Percentiles rank a stretch among this genome's conserved stretches.
These are phyloP conservation scores for Fusarium sp. DNA, from an alignment of 2,329 filamentous ascomycete genomes.

Conservation along the genomic window DNA sequence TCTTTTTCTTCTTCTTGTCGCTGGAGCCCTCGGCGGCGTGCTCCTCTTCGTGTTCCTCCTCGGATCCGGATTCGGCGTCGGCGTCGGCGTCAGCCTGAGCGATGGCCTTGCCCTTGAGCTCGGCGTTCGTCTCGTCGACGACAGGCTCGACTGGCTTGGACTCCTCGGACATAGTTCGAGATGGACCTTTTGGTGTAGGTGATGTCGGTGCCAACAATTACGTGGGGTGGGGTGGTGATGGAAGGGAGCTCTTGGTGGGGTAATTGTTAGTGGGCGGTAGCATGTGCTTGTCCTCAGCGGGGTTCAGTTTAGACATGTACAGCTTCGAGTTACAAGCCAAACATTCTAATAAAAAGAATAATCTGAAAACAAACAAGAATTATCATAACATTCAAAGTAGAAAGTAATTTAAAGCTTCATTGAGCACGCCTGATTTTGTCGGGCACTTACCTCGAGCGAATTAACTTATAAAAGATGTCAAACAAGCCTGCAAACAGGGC, in stretches of 20 bases:
- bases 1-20: conserved; percentile 68
- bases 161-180: conserved; percentile 66
- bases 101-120: conserved; percentile 64
- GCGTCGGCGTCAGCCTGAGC: conserved; percentile 57
- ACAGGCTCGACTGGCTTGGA: conserved; percentile 73
- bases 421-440: neutral
- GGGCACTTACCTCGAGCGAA: neutral
- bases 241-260: conserved; percentile 48
- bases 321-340: neutral
- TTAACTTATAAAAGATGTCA: neutral
- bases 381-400: no score
- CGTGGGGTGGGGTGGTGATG: conserved; percentile 26
- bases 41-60: conserved; percentile 57
- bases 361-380: neutral
- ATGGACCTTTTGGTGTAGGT: conserved; percentile 29
- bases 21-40: conserved; percentile 57
- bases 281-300: conserved; percentile 33
- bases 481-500: neutral
- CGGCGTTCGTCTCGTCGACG: conserved; percentile 65
- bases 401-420: neutral
- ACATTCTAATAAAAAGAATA: neutral
- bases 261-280: conserved; percentile 35
- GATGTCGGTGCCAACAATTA: conserved; percentile 38
- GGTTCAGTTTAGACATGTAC: neutral
- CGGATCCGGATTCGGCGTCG: conserved; percentile 64